Evolutionary conservation across 768 basidiomycete species (phyloP).

Genomic region (Pleurotus pulmonarius): DNA sequence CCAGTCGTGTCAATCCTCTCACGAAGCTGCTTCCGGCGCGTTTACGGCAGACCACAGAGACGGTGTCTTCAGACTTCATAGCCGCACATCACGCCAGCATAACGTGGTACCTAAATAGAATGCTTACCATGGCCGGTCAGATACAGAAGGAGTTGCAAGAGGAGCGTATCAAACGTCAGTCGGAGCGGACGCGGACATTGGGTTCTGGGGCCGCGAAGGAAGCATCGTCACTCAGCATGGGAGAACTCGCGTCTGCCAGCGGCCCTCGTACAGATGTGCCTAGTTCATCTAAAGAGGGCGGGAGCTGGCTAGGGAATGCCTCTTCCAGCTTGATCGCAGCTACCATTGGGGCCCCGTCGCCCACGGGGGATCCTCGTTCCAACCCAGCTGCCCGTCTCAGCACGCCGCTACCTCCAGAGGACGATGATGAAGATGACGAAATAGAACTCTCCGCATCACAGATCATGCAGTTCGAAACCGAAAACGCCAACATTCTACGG

Average conservation of each 20-base stretch:
- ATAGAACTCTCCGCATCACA: constrained; percentile 82
- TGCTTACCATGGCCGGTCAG: constrained; percentile 77
- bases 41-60: constrained; percentile 53
- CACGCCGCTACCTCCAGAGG: constrained; percentile 38
- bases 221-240: constrained; percentile 17
- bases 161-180: constrained; percentile 83
- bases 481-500: constrained; percentile 84
- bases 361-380: constrained; percentile 22
- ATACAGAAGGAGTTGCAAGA: constrained; percentile 88
- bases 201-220: constrained; percentile 77
- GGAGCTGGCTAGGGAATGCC: constrained; percentile 62
- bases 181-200: constrained; percentile 79
- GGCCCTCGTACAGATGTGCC: constrained; percentile 21
- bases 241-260: constrained; percentile 32
- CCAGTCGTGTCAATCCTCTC: constrained; percentile 62
- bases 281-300: constrained; percentile 17
- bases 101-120: constrained; percentile 85
- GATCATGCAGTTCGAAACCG: constrained; percentile 89
- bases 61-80: constrained; percentile 61
- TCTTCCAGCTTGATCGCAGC: constrained; percentile 55
- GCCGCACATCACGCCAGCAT: constrained; percentile 93
- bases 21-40: constrained; percentile 70
- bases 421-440: constrained; percentile 79
- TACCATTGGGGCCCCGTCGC: constrained; percentile 49
- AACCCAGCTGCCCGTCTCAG: constrained; percentile 18